These are phyloP conservation scores for Papiliotrema laurentii DNA, from an alignment of 1,284 basidiomycete genomes.

Conservation along the genomic window DNA sequence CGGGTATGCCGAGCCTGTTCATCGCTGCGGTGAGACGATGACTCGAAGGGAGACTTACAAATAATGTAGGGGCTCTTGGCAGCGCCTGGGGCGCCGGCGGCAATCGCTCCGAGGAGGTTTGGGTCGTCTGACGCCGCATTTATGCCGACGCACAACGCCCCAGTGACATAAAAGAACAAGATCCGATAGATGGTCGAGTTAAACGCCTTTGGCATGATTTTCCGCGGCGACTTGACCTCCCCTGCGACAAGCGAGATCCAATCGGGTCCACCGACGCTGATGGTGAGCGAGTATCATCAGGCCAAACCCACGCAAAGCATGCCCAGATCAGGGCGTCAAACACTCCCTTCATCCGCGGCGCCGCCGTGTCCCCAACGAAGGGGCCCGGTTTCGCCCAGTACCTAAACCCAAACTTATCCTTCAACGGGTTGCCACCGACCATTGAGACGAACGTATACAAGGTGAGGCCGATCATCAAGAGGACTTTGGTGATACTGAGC, in stretches of 20 bases:
- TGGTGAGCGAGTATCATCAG: not conserved
- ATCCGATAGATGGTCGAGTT: conserved; percentile 37
- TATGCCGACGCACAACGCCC: conserved; percentile 58
- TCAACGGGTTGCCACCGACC: conserved; percentile 33
- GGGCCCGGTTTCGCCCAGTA: conserved; percentile 40
- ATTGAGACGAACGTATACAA: conserved; percentile 39
- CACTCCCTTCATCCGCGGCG: conserved; percentile 29
- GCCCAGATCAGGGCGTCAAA: conserved; percentile 27
- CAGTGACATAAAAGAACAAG: conserved; percentile 57
- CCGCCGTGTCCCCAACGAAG: conserved; percentile 16
- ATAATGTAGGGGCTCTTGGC: conserved; percentile 66
- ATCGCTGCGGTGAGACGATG: conserved; percentile 13
- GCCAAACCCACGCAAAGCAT: conserved; percentile 29
- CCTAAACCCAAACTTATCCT: conserved; percentile 29
- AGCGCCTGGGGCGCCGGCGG: conserved; percentile 16
- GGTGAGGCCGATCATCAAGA: conserved; percentile 34
- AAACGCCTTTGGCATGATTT: conserved; percentile 38
- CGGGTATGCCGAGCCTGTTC: conserved; percentile 40
- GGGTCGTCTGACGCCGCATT: conserved; percentile 63
- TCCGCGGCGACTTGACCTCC: conserved; percentile 30
- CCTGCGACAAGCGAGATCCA: conserved; percentile 29
- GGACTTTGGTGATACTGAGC: conserved; percentile 33
- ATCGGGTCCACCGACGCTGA: conserved; percentile 25
- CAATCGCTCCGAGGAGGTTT: conserved; percentile 16
- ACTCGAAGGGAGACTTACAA: conserved; percentile 8